Conservation (phyloP, 352 stramenopile species). For the Hyaloperonospora arabidopsidis region DNA sequence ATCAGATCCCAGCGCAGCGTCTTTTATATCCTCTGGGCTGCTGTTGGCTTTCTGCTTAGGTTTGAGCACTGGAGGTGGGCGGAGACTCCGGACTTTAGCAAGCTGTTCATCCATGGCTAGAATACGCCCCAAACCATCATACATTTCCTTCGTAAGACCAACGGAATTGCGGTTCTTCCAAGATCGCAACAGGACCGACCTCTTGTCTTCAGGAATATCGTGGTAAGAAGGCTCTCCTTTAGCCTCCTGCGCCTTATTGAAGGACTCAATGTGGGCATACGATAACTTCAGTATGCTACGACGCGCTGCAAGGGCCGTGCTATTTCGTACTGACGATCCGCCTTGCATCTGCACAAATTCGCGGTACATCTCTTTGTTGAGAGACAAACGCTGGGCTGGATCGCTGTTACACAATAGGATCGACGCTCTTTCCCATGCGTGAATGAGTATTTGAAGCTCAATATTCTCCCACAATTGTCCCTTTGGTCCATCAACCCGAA, state of each 20-base stretch:
- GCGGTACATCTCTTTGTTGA: constrained; percentile 33
- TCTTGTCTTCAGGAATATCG: constrained; percentile 19
- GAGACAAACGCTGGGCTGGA: constrained; percentile 16
- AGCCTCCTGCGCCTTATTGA: constrained; percentile 28
- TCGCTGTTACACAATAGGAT: constrained; percentile 21
- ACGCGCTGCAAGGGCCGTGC: constrained; percentile 25
- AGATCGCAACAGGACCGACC: constrained; percentile 25
- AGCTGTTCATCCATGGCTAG: constrained; percentile 30
- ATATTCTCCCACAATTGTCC: constrained; percentile 27
- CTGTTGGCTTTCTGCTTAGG: constrained; percentile 11
- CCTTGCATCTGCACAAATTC: constrained; percentile 32
- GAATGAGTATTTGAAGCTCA: constrained; percentile 26
- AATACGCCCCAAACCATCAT: constrained; percentile 26
- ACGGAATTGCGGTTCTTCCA: constrained; percentile 40
- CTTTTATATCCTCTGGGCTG: constrained; percentile 1
- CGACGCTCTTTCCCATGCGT: constrained; percentile 36
- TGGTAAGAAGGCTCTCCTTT: constrained; percentile 26
- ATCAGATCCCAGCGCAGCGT: constrained; percentile 10
- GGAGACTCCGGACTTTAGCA: constrained; percentile 14
- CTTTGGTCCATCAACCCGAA: constrained; percentile 18
- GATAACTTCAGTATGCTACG: constrained; percentile 38
- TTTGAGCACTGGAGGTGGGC: constrained; percentile 15
- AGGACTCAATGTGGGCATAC: constrained; percentile 25
- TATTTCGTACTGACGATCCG: constrained; percentile 28
- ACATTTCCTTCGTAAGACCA: constrained; percentile 33